Conservation (phyloP, 2,329 filamentous ascomycete species). For the Rhinocladiella mackenziei region DNA sequence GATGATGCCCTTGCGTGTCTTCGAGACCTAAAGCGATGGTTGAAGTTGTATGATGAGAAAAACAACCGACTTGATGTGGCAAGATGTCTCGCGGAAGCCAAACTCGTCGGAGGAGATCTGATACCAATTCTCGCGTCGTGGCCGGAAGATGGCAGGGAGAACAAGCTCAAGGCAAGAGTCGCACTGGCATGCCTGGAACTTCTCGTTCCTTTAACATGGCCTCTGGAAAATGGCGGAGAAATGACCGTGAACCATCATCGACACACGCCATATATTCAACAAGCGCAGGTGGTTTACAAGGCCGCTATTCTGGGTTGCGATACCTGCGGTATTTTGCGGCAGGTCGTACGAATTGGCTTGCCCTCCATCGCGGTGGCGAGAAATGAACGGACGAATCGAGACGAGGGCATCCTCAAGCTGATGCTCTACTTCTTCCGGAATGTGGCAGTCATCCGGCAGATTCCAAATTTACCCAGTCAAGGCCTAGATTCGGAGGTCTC, state of each 20-base stretch:
- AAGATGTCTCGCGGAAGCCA: slow-evolving; percentile 84
- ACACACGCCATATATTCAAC: slow-evolving; percentile 82
- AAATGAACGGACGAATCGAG: slow-evolving; percentile 69
- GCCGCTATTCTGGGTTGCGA: slow-evolving; percentile 80
- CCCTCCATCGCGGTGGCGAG: slow-evolving; percentile 78
- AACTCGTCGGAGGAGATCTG: slow-evolving; percentile 84
- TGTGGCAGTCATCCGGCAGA: slow-evolving; percentile 75
- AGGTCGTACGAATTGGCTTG: slow-evolving; percentile 73
- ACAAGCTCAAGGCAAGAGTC: slow-evolving; percentile 71
- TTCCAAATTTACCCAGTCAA: slow-evolving; percentile 68
- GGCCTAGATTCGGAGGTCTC: slow-evolving; percentile 89
- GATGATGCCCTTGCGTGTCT: slow-evolving; percentile 90
- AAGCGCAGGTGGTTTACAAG: slow-evolving; percentile 88
- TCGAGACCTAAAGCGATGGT: slow-evolving; percentile 91
- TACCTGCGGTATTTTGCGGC: slow-evolving; percentile 70
- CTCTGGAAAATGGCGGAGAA: slow-evolving; percentile 72
- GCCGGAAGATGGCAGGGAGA: slow-evolving; percentile 68
- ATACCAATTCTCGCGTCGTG: slow-evolving; percentile 82
- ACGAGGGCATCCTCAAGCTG: slow-evolving; percentile 89
- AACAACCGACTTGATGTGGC: slow-evolving; percentile 92
- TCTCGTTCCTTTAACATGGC: slow-evolving; percentile 90
- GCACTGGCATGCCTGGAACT: slow-evolving; percentile 85
- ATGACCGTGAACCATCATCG: slow-evolving; percentile 92
- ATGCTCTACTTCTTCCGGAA: slow-evolving; percentile 87
- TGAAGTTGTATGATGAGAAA: slow-evolving; percentile 91